Evolutionary conservation across 139 green algal genomes (phyloP).

Genomic region (Asterochloris erici): DNA sequence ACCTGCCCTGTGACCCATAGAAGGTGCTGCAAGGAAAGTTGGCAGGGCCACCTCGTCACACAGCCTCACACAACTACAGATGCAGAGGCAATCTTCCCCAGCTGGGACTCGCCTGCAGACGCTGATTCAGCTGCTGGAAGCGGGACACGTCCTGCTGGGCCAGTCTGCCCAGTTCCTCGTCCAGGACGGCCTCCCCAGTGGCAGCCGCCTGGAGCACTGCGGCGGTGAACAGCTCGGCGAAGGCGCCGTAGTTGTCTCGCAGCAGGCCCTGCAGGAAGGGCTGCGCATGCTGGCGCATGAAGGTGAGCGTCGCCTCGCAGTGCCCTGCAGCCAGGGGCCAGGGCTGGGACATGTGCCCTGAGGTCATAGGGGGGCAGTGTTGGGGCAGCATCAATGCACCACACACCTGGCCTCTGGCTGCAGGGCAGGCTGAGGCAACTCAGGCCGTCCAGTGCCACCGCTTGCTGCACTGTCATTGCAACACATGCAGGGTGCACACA

Average conservation of each 20-base stretch:
- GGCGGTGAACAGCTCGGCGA: constrained; percentile 58
- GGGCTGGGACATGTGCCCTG: not conserved
- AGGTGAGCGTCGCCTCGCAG: not conserved
- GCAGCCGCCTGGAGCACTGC: constrained; percentile 60
- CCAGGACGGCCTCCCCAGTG: constrained; percentile 57
- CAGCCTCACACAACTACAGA: too few species aligned
- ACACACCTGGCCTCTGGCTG: not conserved
- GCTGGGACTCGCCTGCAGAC: constrained; percentile 13
- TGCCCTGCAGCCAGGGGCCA: not conserved
- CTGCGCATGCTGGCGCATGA: constrained; percentile 29
- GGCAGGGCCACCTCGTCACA: too few species aligned
- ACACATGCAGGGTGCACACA: not conserved
- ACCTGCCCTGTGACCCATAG: too few species aligned
- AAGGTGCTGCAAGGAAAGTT: too few species aligned
- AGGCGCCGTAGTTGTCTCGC: constrained; percentile 47
- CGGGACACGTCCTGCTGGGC: constrained; percentile 41
- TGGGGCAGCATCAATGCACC: not conserved
- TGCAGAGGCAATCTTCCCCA: too few species aligned
- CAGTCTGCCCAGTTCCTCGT: constrained; percentile 50
- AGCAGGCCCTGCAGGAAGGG: constrained; percentile 46
- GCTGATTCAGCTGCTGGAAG: constrained; percentile 59
- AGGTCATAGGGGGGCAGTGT: not conserved
- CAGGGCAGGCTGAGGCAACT: not conserved
- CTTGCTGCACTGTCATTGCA: not conserved
- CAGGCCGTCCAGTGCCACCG: too few species aligned